Percentiles rank a stretch among this genome's conserved stretches.
Evolutionary conservation across 83 land plant species (phyloP).

Genomic region (Picea abies): DNA sequence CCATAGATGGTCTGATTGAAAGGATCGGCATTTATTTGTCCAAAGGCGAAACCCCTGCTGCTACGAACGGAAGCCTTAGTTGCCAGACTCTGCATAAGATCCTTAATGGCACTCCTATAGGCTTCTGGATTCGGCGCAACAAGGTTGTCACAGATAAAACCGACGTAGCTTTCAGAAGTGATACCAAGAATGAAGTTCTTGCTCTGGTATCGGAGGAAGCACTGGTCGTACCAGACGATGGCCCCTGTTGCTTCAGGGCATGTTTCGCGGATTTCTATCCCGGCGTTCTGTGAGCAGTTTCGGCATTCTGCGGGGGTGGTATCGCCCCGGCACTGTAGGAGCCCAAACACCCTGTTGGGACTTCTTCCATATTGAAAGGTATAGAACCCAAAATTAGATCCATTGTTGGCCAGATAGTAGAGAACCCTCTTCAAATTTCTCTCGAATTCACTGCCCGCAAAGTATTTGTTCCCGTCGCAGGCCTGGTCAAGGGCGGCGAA

Average conservation of each 20-base stretch:
- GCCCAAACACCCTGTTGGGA: slow-evolving; percentile 1
- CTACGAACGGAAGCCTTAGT: neutral
- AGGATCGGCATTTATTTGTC: neutral
- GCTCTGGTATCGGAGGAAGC: slow-evolving; percentile 20
- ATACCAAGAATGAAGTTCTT: neutral
- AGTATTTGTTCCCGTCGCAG: neutral
- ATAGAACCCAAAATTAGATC: neutral
- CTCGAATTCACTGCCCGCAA: neutral
- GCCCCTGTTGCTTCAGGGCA: slow-evolving; percentile 11
- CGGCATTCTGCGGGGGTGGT: neutral
- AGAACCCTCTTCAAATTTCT: neutral
- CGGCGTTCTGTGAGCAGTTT: neutral
- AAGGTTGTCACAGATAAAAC: neutral
- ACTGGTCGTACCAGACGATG: neutral
- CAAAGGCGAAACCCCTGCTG: neutral
- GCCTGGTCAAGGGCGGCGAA: neutral
- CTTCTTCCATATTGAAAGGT: neutral
- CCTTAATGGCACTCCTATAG: neutral
- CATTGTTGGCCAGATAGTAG: neutral
- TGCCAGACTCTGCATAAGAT: neutral
- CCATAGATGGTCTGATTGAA: slow-evolving; percentile 4
- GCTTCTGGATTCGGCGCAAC: neutral
- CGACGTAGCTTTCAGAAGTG: neutral
- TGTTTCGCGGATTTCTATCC: neutral
- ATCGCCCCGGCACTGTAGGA: slow-evolving; percentile 5